Evolutionary conservation across 495 filamentous ascomycete species (phyloP).

Genomic region (Coniosporium apollinis): DNA sequence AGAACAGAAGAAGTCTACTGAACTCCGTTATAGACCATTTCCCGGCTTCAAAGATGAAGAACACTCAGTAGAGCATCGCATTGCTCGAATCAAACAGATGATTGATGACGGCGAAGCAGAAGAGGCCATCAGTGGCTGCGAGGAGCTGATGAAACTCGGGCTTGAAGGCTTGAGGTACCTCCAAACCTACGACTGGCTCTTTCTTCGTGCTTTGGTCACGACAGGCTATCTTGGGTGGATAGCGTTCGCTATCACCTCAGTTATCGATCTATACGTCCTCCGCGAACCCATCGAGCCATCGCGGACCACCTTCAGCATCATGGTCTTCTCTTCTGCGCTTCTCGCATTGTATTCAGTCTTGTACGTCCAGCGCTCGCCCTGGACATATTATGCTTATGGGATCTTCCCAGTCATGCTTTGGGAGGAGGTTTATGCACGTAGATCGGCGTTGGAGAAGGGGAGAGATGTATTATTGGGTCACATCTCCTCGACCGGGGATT

Average conservation of each 20-base stretch:
- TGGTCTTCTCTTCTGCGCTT: conserved; percentile 61
- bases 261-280: conserved; percentile 78
- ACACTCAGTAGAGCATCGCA: conserved; percentile 48
- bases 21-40: conserved; percentile 65
- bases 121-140: conserved; percentile 57
- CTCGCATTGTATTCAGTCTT: conserved; percentile 64
- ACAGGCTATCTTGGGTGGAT: conserved; percentile 96
- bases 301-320: conserved; percentile 39
- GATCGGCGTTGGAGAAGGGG: conserved; percentile 51
- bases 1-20: conserved; percentile 54
- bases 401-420: conserved; percentile 89
- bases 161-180: conserved; percentile 82
- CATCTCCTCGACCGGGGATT: conserved; percentile 37
- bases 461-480: conserved; percentile 50
- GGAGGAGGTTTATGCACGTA: conserved; percentile 82
- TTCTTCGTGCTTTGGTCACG: conserved; percentile 81
- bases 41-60: conserved; percentile 39
- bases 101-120: conserved; percentile 53
- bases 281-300: conserved; percentile 51
- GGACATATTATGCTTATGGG: conserved; percentile 82
- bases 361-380: conserved; percentile 57
- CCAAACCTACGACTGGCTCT: conserved; percentile 97
- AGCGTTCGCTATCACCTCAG: conserved; percentile 79
- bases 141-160: conserved; percentile 55
- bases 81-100: conserved; percentile 45